phyloP scores from a whole-genome alignment of 345 rosid genomes.

The Gynandropsis gynandra region DNA sequence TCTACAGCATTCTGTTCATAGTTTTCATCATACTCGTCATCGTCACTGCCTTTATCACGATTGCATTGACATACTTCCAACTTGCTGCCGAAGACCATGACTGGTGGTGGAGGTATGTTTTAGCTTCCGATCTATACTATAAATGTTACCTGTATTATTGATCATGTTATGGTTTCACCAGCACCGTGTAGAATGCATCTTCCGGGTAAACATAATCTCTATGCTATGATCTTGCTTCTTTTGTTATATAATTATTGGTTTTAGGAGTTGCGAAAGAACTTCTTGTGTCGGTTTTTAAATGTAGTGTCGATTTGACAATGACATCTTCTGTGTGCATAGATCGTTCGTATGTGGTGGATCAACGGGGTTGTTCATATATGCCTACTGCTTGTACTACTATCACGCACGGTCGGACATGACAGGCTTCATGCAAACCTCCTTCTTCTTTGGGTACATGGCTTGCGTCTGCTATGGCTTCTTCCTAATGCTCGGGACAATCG shows the following conservation, averaged over 20 bases:
- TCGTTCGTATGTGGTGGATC: constrained; percentile 47
- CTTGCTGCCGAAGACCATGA: constrained; percentile 57
- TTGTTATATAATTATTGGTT: neutral
- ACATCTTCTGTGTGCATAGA: constrained; percentile 20
- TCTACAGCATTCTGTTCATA: constrained; percentile 49
- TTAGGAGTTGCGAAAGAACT: too few relatives aligned
- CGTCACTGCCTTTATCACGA: constrained; percentile 53
- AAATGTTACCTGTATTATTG: neutral
- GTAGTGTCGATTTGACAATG: neutral
- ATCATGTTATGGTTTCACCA: neutral
- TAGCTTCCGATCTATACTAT: neutral
- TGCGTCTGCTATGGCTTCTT: constrained; percentile 44
- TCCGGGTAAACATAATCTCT: too few relatives aligned
- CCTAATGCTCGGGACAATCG: constrained; percentile 41
- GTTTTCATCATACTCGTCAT: constrained; percentile 58
- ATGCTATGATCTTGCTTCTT: too few relatives aligned
- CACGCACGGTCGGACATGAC: constrained; percentile 39
- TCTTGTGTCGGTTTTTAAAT: neutral
- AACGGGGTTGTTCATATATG: constrained; percentile 38
- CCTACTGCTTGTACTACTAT: constrained; percentile 42
- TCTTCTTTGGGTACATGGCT: constrained; percentile 53
- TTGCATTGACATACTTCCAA: constrained; percentile 52
- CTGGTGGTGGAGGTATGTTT: constrained; percentile 59
- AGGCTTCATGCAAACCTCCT: constrained; percentile 45
- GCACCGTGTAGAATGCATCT: too few relatives aligned